Percentiles rank a stretch among this genome's conserved stretches.
Conservation (phyloP, 1,284 basidiomycete species). For the Ustilago shanxiensis region DNA sequence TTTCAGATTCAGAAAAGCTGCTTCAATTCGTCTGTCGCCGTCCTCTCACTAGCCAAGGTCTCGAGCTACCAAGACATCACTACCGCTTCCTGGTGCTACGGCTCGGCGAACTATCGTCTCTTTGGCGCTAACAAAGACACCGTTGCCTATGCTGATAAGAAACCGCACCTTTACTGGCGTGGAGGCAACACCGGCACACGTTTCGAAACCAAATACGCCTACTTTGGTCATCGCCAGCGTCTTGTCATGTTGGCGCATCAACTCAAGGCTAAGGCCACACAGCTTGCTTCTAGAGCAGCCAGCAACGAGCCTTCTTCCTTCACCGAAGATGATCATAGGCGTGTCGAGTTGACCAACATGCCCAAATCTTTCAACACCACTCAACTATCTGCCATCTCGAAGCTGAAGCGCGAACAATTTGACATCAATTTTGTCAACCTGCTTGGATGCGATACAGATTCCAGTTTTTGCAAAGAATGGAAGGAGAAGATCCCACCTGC, state of each 20-base stretch:
- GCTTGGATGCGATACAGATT: conserved; percentile 4
- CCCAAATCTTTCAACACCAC: conserved; percentile 8
- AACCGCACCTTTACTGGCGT: conserved; percentile 35
- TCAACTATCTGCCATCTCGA: conserved; percentile 22
- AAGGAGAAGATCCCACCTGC: conserved; percentile 10
- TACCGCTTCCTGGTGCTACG: conserved; percentile 38
- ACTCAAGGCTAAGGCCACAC: conserved; percentile 12
- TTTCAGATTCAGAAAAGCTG: conserved; percentile 11
- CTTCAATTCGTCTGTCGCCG: conserved; percentile 26
- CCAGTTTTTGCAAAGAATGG: conserved; percentile 27
- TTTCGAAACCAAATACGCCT: not conserved
- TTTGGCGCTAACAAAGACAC: conserved; percentile 9
- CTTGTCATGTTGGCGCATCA: conserved; percentile 30
- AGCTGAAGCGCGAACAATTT: conserved; percentile 10
- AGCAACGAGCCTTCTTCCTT: not conserved
- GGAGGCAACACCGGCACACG: conserved; percentile 28
- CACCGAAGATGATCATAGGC: conserved; percentile 1
- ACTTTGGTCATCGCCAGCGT: conserved; percentile 23
- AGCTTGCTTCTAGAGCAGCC: conserved; percentile 7
- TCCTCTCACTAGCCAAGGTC: conserved; percentile 19
- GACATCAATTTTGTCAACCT: conserved; percentile 33
- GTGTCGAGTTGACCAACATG: conserved; percentile 24
- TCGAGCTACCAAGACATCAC: conserved; percentile 39
- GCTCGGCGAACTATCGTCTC: conserved; percentile 19
- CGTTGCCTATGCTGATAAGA: conserved; percentile 30